phyloP scores from a whole-genome alignment of 805 yeast species.

The Pachysolen tannophilus region DNA sequence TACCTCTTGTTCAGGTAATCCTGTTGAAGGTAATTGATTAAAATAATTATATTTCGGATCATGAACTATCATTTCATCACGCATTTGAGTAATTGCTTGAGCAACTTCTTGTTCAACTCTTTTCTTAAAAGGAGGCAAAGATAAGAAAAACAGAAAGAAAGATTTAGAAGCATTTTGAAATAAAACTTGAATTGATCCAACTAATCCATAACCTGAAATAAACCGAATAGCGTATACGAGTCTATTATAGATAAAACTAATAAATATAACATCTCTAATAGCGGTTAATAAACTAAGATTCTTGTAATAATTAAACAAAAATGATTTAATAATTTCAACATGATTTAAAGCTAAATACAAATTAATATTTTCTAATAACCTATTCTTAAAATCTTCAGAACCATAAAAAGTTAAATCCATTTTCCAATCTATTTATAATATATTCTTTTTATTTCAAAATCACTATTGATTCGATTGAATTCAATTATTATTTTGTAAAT shows the following conservation, averaged over 20 bases:
- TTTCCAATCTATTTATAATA: too few relatives aligned
- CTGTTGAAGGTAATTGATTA: slow-evolving; percentile 47
- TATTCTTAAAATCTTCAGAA: too few relatives aligned
- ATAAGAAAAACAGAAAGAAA: slow-evolving; percentile 25
- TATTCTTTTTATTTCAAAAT: too few relatives aligned
- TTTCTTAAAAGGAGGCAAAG: slow-evolving; percentile 43
- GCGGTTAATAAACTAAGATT: too few relatives aligned
- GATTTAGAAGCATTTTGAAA: slow-evolving; percentile 15
- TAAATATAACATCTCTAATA: slow-evolving; percentile 6
- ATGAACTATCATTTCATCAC: slow-evolving; percentile 48
- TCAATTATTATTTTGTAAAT: too few relatives aligned
- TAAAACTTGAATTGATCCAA: slow-evolving; percentile 20
- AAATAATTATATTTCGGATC: slow-evolving; percentile 38
- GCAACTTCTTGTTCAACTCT: slow-evolving; percentile 57
- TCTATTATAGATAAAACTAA: slow-evolving; percentile 1
- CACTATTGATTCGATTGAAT: too few relatives aligned
- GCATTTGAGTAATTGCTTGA: slow-evolving; percentile 39
- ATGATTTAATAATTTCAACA: too few relatives aligned
- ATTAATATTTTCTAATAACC: too few relatives aligned
- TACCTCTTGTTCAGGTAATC: slow-evolving; percentile 43
- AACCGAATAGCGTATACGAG: slow-evolving; percentile 5
- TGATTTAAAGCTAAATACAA: too few relatives aligned
- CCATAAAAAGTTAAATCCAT: too few relatives aligned
- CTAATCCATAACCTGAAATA: slow-evolving; percentile 31
- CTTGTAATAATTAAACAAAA: too few relatives aligned